A percentile compares a stretch with the other conserved stretches of the same genome.
These are phyloP conservation scores for Phytophthora syringae DNA, from an alignment of 352 stramenopile species.

Conservation along the genomic window DNA sequence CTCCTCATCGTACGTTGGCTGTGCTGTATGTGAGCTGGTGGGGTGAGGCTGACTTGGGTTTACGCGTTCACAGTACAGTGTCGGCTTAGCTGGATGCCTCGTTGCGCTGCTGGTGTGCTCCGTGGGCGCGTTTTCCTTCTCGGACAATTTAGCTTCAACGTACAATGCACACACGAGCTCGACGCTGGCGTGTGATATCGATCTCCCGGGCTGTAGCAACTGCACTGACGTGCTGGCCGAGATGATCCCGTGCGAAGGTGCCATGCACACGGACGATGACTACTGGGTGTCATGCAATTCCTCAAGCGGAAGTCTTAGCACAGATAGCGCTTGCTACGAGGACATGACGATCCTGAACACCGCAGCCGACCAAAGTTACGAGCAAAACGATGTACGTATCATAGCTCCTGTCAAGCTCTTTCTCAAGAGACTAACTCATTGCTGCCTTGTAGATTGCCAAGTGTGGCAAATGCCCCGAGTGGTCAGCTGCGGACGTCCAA, in stretches of 20 bases:
- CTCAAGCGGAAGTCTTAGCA: slow-evolving; percentile 12
- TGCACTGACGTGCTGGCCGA: slow-evolving; percentile 50
- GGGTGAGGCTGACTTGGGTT: slow-evolving; percentile 2
- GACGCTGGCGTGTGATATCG: slow-evolving; percentile 71
- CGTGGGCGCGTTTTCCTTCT: slow-evolving; percentile 71
- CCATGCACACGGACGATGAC: slow-evolving; percentile 38
- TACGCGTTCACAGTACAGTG: slow-evolving; percentile 57
- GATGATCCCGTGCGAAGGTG: slow-evolving; percentile 50
- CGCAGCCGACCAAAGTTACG: slow-evolving; percentile 58
- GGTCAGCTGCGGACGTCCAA: slow-evolving; percentile 69
- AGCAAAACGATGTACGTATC: slow-evolving; percentile 67
- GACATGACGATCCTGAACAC: slow-evolving; percentile 67
- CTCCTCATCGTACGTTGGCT: slow-evolving; percentile 71
- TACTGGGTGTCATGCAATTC: slow-evolving; percentile 55
- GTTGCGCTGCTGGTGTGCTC: slow-evolving; percentile 68
- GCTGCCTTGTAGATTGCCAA: slow-evolving; percentile 51
- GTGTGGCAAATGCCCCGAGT: slow-evolving; percentile 83
- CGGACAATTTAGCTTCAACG: slow-evolving; percentile 56
- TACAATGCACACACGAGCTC: slow-evolving; percentile 55
- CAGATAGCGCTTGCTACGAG: slow-evolving; percentile 40
- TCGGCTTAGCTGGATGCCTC: slow-evolving; percentile 70
- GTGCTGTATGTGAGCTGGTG: background rate
- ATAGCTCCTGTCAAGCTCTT: background rate
- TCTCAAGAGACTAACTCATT: slow-evolving; percentile 10
- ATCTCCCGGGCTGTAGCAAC: slow-evolving; percentile 76